These are phyloP conservation scores for Colletotrichum spaethianum DNA, from an alignment of 2,329 filamentous ascomycete genomes.

Conservation along the genomic window DNA sequence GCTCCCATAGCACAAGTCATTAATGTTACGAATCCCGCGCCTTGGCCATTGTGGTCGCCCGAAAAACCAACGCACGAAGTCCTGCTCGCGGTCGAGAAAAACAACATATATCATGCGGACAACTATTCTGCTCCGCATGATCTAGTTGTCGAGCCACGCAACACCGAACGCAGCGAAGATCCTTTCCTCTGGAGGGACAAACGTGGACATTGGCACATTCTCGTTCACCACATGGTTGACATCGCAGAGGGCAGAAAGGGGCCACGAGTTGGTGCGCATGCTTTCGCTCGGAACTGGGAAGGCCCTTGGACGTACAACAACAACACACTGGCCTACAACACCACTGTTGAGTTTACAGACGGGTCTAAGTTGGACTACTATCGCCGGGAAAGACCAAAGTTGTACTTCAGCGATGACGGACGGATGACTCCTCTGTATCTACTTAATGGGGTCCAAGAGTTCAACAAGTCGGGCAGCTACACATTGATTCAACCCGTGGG, in stretches of 20 bases:
- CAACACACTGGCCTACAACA: constrained; percentile 46
- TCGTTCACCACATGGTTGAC: constrained; percentile 50
- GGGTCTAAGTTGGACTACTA: constrained; percentile 56
- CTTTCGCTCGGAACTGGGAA: constrained; percentile 46
- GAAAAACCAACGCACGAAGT: constrained; percentile 48
- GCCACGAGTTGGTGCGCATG: constrained; percentile 49
- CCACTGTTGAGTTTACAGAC: constrained; percentile 53
- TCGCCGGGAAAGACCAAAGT: constrained; percentile 62
- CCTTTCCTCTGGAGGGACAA: constrained; percentile 53
- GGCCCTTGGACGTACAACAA: constrained; percentile 50
- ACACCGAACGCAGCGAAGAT: constrained; percentile 46
- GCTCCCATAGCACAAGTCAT: constrained; percentile 27
- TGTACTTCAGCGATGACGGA: constrained; percentile 63
- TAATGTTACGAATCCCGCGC: constrained; percentile 58
- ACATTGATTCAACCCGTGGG: constrained; percentile 46
- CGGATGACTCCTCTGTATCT: constrained; percentile 62
- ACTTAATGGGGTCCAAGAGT: constrained; percentile 62
- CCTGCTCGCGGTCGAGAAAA: constrained; percentile 52
- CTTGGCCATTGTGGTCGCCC: constrained; percentile 53
- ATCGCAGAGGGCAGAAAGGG: constrained; percentile 47
- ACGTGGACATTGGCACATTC: constrained; percentile 51
- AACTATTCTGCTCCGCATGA: constrained; percentile 48
- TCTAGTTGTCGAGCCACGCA: constrained; percentile 45
- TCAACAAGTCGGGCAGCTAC: constrained; percentile 46
- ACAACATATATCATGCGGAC: constrained; percentile 51